Percentiles rank a stretch among this genome's conserved stretches.
These are phyloP conservation scores for Stachybotrys chartarum DNA, from an alignment of 2,329 filamentous ascomycete genomes.

Conservation along the genomic window DNA sequence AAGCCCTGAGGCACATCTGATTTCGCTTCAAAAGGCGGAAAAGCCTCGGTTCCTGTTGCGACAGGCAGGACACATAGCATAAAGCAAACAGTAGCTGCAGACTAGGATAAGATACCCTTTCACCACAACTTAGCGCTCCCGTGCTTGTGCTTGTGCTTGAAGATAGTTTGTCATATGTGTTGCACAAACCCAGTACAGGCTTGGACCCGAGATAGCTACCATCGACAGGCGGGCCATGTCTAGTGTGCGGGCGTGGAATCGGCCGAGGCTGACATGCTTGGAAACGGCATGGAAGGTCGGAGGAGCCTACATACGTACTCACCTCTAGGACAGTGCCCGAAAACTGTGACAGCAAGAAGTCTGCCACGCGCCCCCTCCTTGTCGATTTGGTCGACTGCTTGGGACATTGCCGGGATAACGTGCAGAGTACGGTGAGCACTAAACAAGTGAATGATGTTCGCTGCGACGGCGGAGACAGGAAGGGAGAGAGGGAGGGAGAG, in stretches of 20 bases:
- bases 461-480: neutral
- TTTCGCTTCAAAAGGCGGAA: neutral
- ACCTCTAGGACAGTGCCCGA: neutral
- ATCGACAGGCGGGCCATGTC: too few relatives aligned
- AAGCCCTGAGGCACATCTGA: slow-evolving; percentile 12
- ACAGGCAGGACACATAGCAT: neutral
- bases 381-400: neutral
- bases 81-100: neutral
- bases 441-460: neutral
- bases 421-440: neutral
- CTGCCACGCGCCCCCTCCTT: neutral
- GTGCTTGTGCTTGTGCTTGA: neutral
- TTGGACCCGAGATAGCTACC: too few relatives aligned
- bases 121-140: neutral
- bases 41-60: neutral
- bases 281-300: too few relatives aligned
- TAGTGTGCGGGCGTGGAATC: too few relatives aligned
- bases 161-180: neutral
- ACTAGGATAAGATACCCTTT: neutral
- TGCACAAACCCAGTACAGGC: neutral
- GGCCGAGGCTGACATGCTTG: too few relatives aligned
- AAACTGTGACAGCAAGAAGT: neutral
- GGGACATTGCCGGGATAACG: neutral
- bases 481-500: neutral
- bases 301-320: neutral